A percentile compares a stretch with the other conserved stretches of the same genome.
Evolutionary conservation across 2,329 filamentous ascomycete species (phyloP).

Genomic region (Talaromyces verruculosus): DNA sequence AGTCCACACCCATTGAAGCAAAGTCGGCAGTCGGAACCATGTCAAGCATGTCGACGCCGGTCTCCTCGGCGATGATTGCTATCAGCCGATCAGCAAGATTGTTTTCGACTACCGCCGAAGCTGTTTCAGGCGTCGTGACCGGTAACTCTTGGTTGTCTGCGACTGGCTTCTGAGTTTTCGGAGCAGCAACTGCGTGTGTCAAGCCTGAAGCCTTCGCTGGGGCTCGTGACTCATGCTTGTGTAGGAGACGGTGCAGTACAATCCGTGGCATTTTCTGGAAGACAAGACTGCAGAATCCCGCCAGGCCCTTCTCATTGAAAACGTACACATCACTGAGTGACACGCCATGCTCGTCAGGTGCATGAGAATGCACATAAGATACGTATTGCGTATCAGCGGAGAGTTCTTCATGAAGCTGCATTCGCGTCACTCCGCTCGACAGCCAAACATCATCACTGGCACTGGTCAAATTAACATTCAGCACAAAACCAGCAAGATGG

Average conservation of each 20-base stretch:
- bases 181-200: not conserved
- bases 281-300: not conserved
- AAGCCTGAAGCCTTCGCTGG: not conserved
- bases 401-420: not conserved
- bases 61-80: not conserved
- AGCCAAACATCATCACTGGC: not conserved
- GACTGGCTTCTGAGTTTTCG: not conserved
- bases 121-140: not conserved
- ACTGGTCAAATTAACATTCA: not conserved
- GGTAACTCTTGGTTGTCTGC: not conserved
- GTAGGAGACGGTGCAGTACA: not conserved
- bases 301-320: not conserved
- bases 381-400: not conserved
- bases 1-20: not conserved
- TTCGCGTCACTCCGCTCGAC: not conserved
- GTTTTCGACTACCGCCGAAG: not conserved
- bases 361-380: not conserved
- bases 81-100: not conserved
- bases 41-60: not conserved
- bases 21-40: not conserved
- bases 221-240: not conserved
- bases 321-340: not conserved
- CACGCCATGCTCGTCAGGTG: not conserved
- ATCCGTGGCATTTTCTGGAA: not conserved
- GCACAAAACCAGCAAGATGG: not conserved